A percentile compares a stretch with the other conserved stretches of the same genome.
These are phyloP conservation scores for Clavispora phyllophila DNA, from an alignment of 805 yeast species.

Conservation along the genomic window DNA sequence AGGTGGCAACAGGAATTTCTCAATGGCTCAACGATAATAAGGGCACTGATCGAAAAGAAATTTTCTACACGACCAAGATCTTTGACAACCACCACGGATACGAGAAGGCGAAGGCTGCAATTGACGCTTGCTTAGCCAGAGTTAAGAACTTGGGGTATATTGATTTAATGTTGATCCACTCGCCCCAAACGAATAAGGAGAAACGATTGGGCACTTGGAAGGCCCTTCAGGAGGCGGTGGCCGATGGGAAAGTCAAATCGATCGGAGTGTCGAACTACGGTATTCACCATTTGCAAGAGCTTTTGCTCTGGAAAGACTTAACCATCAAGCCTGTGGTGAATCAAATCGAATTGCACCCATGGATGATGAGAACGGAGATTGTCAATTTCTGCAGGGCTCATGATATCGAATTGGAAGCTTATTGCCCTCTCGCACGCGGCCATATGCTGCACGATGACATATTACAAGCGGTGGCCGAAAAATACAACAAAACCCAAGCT, in stretches of 20 bases:
- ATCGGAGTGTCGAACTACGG: constrained; percentile 52
- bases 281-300: constrained; percentile 23
- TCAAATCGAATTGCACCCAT: constrained; percentile 42
- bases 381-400: constrained; percentile 32
- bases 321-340: constrained; percentile 47
- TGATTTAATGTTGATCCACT: constrained; percentile 64
- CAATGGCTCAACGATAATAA: constrained; percentile 6
- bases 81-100: constrained; percentile 55
- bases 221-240: constrained; percentile 48
- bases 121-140: constrained; percentile 54
- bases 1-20: constrained; percentile 12
- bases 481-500: constrained; percentile 2
- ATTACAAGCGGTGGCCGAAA: constrained; percentile 20
- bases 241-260: constrained; percentile 38
- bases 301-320: constrained; percentile 6
- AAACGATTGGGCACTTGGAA: constrained; percentile 23
- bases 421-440: constrained; percentile 59
- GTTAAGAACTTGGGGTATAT: constrained; percentile 55
- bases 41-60: constrained; percentile 52
- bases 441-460: constrained; percentile 46
- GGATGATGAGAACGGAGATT: constrained; percentile 36
- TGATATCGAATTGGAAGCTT: constrained; percentile 45
- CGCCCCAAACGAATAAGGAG: constrained; percentile 31
- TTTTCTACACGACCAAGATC: constrained; percentile 69
- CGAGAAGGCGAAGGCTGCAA: constrained; percentile 31